phyloP scores from a whole-genome alignment of 2,329 filamentous ascomycete species.

The Penicillium capsulatum region DNA sequence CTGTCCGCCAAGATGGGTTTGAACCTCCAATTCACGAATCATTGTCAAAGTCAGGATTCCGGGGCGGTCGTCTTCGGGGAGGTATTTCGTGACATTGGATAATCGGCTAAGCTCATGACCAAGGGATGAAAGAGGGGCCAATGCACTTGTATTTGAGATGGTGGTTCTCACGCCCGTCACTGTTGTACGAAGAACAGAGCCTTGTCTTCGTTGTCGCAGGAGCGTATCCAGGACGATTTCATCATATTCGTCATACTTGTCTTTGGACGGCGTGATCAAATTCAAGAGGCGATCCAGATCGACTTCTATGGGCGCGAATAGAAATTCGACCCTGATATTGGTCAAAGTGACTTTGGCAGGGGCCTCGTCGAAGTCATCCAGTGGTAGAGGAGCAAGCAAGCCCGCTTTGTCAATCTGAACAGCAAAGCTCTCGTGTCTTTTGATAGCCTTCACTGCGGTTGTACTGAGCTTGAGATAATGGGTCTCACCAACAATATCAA shows the following conservation, averaged over 20 bases:
- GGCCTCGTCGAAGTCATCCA: conserved; percentile 45
- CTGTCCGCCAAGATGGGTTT: conserved; percentile 61
- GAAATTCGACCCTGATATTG: conserved; percentile 68
- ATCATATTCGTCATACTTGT: conserved; percentile 83
- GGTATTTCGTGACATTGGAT: conserved; percentile 84
- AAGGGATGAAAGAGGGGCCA: conserved; percentile 66
- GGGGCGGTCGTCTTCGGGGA: conserved; percentile 91
- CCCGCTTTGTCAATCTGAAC: conserved; percentile 72
- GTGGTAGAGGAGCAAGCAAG: conserved; percentile 65
- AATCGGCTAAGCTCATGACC: conserved; percentile 76
- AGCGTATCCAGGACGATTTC: conserved; percentile 94
- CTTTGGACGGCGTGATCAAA: conserved; percentile 84
- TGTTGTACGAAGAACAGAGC: conserved; percentile 69
- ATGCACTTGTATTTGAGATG: conserved; percentile 59
- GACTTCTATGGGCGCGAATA: conserved; percentile 66
- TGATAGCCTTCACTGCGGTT: conserved; percentile 76
- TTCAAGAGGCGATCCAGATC: conserved; percentile 80
- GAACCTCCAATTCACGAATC: conserved; percentile 60
- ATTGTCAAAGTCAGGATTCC: conserved; percentile 72
- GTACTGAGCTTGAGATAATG: conserved; percentile 72
- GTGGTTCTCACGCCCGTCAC: conserved; percentile 61
- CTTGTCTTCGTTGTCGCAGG: conserved; percentile 78
- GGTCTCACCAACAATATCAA: conserved; percentile 72
- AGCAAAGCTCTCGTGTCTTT: conserved; percentile 67
- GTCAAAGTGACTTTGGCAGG: conserved; percentile 60